Conservation (phyloP, 2,329 filamentous ascomycete genomes). For the Cryphonectria nitschkei region DNA sequence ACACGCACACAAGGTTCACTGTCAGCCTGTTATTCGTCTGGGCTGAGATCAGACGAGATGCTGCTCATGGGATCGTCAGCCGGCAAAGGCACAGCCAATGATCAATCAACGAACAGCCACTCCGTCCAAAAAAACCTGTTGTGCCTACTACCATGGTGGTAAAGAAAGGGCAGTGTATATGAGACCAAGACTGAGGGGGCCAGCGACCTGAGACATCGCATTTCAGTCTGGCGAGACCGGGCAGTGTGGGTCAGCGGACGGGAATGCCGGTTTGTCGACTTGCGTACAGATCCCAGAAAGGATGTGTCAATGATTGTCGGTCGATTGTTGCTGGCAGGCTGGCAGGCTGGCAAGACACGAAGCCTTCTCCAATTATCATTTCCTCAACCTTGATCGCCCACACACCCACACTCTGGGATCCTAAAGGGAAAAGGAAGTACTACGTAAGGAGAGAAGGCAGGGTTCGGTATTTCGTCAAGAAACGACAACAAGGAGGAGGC, state of each 20-base stretch:
- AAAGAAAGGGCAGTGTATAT: neutral
- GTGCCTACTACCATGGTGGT: neutral
- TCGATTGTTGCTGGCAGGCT: neutral
- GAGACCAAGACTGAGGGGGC: neutral
- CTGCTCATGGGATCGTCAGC: neutral
- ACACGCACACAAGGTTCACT: neutral
- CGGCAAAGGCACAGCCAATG: neutral
- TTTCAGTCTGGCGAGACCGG: neutral
- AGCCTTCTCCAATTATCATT: neutral
- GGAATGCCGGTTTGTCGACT: neutral
- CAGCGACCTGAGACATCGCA: neutral
- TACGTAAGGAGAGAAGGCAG: neutral
- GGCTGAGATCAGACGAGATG: neutral
- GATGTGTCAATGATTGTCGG: conserved; percentile 1
- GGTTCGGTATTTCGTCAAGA: neutral
- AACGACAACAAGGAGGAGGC: neutral
- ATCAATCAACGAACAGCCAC: neutral
- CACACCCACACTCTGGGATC: neutral
- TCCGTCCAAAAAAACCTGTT: neutral
- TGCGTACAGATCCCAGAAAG: neutral
- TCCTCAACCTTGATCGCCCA: neutral
- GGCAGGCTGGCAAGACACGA: neutral
- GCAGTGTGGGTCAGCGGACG: neutral
- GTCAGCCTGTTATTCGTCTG: neutral
- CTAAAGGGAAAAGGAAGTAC: neutral